phyloP scores from a whole-genome alignment of 2,329 filamentous ascomycete species.

The Byssochlamys sp. region DNA sequence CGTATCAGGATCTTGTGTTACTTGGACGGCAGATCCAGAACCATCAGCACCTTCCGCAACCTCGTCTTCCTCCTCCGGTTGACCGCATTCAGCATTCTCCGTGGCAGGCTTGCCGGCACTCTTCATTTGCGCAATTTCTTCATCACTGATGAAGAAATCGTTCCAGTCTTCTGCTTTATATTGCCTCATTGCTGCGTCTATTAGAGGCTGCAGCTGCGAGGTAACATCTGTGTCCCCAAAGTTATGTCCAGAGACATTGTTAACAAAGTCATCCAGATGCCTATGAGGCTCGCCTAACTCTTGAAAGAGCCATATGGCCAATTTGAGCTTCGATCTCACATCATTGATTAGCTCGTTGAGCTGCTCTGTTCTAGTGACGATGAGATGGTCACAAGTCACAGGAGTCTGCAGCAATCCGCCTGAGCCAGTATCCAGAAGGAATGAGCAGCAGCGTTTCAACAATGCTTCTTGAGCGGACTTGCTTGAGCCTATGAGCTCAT shows the following conservation, averaged over 20 bases:
- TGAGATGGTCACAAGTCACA: slow-evolving; percentile 24
- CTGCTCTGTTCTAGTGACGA: slow-evolving; percentile 15
- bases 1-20: background rate
- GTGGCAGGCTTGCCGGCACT: background rate
- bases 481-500: slow-evolving; percentile 38
- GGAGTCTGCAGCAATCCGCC: slow-evolving; percentile 17
- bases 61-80: background rate
- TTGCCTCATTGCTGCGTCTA: slow-evolving; percentile 11
- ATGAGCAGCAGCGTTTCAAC: slow-evolving; percentile 38
- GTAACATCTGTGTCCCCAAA: slow-evolving; percentile 22
- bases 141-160: slow-evolving; percentile 14
- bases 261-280: slow-evolving; percentile 20
- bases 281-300: slow-evolving; percentile 12
- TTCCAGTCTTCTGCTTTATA: slow-evolving; percentile 20
- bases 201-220: slow-evolving; percentile 9
- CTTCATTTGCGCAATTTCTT: background rate
- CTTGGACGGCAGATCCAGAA: background rate
- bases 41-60: background rate
- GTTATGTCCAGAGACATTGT: slow-evolving; percentile 17
- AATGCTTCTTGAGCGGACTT: slow-evolving; percentile 44
- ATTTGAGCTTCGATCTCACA: slow-evolving; percentile 15
- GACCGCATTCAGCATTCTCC: background rate
- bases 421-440: slow-evolving; percentile 21
- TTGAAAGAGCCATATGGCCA: slow-evolving; percentile 22
- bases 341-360: slow-evolving; percentile 14